Evolutionary conservation across 2,329 filamentous ascomycete species (phyloP).

Genomic region (Fusarium sp.): DNA sequence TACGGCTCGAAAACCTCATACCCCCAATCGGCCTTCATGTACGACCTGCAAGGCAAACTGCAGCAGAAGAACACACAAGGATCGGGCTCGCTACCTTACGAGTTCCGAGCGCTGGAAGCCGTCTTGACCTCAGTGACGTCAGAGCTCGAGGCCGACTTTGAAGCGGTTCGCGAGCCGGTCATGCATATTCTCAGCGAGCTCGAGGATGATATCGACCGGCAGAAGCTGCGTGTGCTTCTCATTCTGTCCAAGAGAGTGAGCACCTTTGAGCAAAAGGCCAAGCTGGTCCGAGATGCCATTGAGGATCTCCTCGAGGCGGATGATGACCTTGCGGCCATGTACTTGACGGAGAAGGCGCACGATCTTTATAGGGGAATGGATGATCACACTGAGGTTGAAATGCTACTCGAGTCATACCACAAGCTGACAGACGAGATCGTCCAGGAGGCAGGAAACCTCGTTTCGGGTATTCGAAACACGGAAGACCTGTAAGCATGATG

Average conservation of each 20-base stretch:
- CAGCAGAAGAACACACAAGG: slow-evolving; percentile 76
- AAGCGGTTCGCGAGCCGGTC: slow-evolving; percentile 91
- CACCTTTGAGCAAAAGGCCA: slow-evolving; percentile 97
- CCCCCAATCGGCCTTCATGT: slow-evolving; percentile 97
- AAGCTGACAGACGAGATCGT: slow-evolving; percentile 99
- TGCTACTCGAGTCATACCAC: slow-evolving; percentile 96
- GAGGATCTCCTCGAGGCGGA: slow-evolving; percentile 96
- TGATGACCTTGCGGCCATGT: slow-evolving; percentile 95
- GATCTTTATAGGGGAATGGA: slow-evolving; percentile 80
- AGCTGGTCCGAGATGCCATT: slow-evolving; percentile 92
- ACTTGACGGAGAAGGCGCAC: slow-evolving; percentile 87
- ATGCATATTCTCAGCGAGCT: slow-evolving; percentile 89
- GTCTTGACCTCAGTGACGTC: slow-evolving; percentile 94
- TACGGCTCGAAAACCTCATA: slow-evolving; percentile 96
- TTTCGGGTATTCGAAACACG: slow-evolving; percentile 95
- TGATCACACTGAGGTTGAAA: slow-evolving; percentile 96
- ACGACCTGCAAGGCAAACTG: slow-evolving; percentile 93
- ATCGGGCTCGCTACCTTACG: slow-evolving; percentile 84
- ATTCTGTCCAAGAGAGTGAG: slow-evolving; percentile 96
- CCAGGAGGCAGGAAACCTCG: slow-evolving; percentile 91
- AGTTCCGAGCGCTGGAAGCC: slow-evolving; percentile 95
- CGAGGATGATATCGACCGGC: slow-evolving; percentile 95
- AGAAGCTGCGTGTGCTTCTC: slow-evolving; percentile 90
- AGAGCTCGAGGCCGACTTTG: slow-evolving; percentile 93
- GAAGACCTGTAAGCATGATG: slow-evolving; percentile 85